Evolutionary conservation across 495 filamentous ascomycete genomes (phyloP).

Genomic region (Penicillium robsamsonii): DNA sequence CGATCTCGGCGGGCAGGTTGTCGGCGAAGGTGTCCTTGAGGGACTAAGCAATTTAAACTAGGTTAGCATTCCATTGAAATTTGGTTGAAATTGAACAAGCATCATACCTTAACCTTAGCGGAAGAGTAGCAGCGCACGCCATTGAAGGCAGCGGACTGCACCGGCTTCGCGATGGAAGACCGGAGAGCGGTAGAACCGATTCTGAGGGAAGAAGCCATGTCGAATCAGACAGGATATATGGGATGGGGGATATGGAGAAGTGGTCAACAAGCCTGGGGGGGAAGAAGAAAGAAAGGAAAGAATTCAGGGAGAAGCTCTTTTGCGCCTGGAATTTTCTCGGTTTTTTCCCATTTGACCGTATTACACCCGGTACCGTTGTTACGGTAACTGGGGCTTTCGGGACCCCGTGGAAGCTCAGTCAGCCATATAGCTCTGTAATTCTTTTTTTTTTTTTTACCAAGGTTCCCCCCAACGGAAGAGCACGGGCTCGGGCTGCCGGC

Average conservation of each 20-base stretch:
- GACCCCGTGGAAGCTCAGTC: conserved; percentile 18
- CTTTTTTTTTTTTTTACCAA: too few relatives aligned
- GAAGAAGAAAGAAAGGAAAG: conserved; percentile 18
- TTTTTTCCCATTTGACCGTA: conserved; percentile 42
- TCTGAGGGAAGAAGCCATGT: conserved; percentile 79
- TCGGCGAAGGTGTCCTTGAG: conserved; percentile 98
- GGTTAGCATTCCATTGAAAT: conserved; percentile 27
- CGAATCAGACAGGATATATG: conserved; percentile 36
- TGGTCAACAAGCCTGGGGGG: conserved; percentile 15
- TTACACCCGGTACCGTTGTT: conserved; percentile 34
- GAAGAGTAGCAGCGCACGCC: conserved; percentile 85
- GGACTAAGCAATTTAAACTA: conserved; percentile 53
- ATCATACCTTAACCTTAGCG: conserved; percentile 74
- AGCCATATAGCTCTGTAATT: conserved; percentile 16
- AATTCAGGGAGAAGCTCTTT: conserved; percentile 27
- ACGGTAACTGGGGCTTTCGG: conserved; percentile 26
- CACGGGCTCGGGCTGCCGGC: conserved; percentile 28
- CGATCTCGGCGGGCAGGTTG: conserved; percentile 89
- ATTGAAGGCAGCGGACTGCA: conserved; percentile 71
- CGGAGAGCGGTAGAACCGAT: conserved; percentile 73
- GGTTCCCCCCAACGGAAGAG: conserved; percentile 17
- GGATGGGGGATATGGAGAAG: conserved; percentile 28
- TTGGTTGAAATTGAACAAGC: conserved; percentile 7
- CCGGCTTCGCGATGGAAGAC: conserved; percentile 59
- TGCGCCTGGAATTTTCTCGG: conserved; percentile 23